Evolutionary conservation across 805 yeast genomes (phyloP).

Genomic region (Lipomyces sp.): DNA sequence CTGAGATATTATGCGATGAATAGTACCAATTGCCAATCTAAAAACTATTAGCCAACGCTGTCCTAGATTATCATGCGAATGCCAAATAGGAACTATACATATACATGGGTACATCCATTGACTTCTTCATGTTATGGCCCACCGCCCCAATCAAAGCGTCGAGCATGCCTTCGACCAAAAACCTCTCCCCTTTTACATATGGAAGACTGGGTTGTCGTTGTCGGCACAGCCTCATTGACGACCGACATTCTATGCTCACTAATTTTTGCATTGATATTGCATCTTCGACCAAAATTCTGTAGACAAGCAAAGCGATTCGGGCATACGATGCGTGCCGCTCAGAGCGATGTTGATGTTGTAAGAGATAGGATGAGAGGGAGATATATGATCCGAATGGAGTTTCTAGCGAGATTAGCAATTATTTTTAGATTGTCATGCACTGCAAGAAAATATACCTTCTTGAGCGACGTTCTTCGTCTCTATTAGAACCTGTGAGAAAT

Average conservation of each 20-base stretch:
- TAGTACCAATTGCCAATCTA: constrained; percentile 27
- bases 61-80: neutral
- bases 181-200: constrained; percentile 39
- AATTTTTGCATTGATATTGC: constrained; percentile 21
- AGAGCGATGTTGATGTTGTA: constrained; percentile 42
- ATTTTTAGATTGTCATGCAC: neutral
- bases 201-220: constrained; percentile 42
- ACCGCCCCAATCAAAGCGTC: constrained; percentile 45
- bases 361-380: constrained; percentile 42
- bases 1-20: constrained; percentile 31
- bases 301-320: constrained; percentile 42
- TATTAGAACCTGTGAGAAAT: constrained; percentile 43
- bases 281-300: constrained; percentile 45
- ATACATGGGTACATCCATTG: constrained; percentile 43
- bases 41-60: neutral
- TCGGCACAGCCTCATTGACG: constrained; percentile 32
- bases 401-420: constrained; percentile 13
- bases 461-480: constrained; percentile 36
- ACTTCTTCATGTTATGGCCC: constrained; percentile 42
- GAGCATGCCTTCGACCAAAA: constrained; percentile 45
- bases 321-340: constrained; percentile 42
- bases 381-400: constrained; percentile 44
- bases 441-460: constrained; percentile 15
- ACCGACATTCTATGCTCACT: constrained; percentile 16
- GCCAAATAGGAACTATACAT: neutral